A percentile compares a stretch with the other conserved stretches of the same genome.
Evolutionary conservation across 2,329 filamentous ascomycete genomes (phyloP).

Genomic region (Diaporthe citri): DNA sequence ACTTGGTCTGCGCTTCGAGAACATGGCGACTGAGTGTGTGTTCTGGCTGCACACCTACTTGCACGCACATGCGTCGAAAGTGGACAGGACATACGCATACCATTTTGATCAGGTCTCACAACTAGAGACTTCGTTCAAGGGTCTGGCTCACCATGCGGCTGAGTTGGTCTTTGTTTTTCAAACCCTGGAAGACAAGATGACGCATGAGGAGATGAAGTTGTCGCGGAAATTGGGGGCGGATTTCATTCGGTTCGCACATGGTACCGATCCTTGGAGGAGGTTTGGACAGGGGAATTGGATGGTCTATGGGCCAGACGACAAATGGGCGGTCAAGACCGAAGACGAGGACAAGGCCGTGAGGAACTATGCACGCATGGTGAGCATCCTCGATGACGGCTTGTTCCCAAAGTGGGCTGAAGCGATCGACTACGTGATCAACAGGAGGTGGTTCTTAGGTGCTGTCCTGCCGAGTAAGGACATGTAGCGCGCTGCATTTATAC

Average conservation of each 20-base stretch:
- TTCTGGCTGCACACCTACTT: conserved; percentile 17
- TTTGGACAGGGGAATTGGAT: conserved; percentile 2
- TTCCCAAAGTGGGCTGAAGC: conserved; percentile 14
- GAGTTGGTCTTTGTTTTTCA: conserved; percentile 9
- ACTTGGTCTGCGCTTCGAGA: background rate
- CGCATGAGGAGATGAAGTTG: background rate
- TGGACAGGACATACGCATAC: conserved; percentile 9
- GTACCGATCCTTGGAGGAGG: background rate
- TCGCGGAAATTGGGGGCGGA: conserved; percentile 1
- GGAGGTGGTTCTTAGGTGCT: conserved; percentile 11
- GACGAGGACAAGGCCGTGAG: background rate
- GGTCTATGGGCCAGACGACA: conserved; percentile 10
- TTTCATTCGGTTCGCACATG: conserved; percentile 3
- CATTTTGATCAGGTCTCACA: conserved; percentile 20
- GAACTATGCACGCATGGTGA: conserved; percentile 14
- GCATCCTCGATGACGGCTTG: conserved; percentile 15
- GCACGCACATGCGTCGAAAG: conserved; percentile 3
- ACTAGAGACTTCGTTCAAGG: conserved; percentile 3
- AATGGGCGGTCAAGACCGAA: background rate
- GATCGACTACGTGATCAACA: conserved; percentile 17
- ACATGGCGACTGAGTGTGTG: conserved; percentile 5
- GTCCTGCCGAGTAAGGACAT: background rate
- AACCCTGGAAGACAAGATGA: conserved; percentile 12
- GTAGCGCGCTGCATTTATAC: background rate
- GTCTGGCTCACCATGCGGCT: background rate